Evolutionary conservation across 2,329 filamentous ascomycete species (phyloP), one percentile per base, ranked within the genome.

Genomic region (Dryadomyces sulphureus): DNA sequence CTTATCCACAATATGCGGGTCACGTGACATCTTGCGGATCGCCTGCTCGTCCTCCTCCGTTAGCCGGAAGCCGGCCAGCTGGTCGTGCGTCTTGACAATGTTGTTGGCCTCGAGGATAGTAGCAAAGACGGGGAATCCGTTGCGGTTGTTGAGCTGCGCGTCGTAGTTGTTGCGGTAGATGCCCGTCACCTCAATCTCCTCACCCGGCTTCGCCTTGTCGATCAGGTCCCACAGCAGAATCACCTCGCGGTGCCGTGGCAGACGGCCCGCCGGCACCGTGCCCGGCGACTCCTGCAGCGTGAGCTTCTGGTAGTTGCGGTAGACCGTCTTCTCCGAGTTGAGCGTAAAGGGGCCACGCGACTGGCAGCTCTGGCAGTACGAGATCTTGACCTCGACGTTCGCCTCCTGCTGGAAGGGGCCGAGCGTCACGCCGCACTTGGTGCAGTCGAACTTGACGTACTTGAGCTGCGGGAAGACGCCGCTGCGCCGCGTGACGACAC

Each of bases 121-220:
- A 5, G 92, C 90, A 62, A 98, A 98, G 32, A 98, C 92, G 0
- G 92, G 92, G 66, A 98, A 96, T 5, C 92, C 92, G 59, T 96
- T 98, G 59, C 92, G 90, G 68, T 95, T 96, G 67, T 98, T 98
- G 46, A 98, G 75, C 55, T 94, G 87, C 4, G 92, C 89, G 60
- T 96, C 90, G 59, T 95, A 98, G 66, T 93, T 96, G 70, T 98
- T 98, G 56, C 88, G 82, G 66, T 98, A 98, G 55, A 94, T 85
- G 52, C 92, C 92, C 7, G 89, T 96, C 9, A 98, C 81, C 59
- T 98, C 92, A 47, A 98, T 89, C 60, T 98, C 93, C 63, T 98
- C 92, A 47, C 92, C 92, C 24, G 92, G 92, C 67, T 98, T 98
- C 38, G 90, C 90, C 52, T 78, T 85, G 63, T 98, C 92, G 54